Evolutionary conservation across 768 basidiomycete species (phyloP).

Genomic region (Tricholoma bakamatsutake): DNA sequence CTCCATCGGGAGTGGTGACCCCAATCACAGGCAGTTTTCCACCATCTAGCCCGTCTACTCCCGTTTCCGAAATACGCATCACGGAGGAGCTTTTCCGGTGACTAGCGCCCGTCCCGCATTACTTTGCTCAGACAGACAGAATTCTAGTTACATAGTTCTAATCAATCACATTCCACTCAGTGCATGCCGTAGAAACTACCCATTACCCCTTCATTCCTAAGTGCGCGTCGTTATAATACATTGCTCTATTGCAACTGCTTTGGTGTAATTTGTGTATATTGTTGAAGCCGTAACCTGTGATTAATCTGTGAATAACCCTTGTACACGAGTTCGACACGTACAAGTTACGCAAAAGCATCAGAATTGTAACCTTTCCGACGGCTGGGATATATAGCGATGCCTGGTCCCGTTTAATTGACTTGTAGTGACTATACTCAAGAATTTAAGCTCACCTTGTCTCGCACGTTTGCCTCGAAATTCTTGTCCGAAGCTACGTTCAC

Average conservation of each 20-base stretch:
- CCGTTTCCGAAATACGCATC: slow-evolving; percentile 27
- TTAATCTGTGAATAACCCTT: not conserved
- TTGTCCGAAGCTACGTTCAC: slow-evolving; percentile 93
- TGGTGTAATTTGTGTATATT: slow-evolving; percentile 35
- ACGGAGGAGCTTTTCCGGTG: slow-evolving; percentile 44
- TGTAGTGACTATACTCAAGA: not conserved
- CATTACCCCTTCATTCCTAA: slow-evolving; percentile 15
- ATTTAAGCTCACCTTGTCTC: slow-evolving; percentile 66
- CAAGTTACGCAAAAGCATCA: slow-evolving; percentile 97
- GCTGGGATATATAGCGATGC: slow-evolving; percentile 93
- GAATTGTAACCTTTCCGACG: slow-evolving; percentile 96
- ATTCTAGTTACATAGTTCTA: not conserved
- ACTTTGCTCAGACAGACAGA: slow-evolving; percentile 1
- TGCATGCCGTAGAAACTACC: slow-evolving; percentile 22
- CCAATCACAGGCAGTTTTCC: slow-evolving; percentile 57
- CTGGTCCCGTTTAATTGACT: slow-evolving; percentile 30
- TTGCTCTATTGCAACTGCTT: slow-evolving; percentile 23
- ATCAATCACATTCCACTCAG: slow-evolving; percentile 11
- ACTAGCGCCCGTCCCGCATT: not conserved
- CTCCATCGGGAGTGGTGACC: slow-evolving; percentile 59
- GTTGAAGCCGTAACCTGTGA: slow-evolving; percentile 49
- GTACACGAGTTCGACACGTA: slow-evolving; percentile 33
- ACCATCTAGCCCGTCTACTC: slow-evolving; percentile 45
- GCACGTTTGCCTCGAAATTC: slow-evolving; percentile 91
- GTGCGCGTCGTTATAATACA: slow-evolving; percentile 27